phyloP scores from a whole-genome alignment of 2,329 filamentous ascomycete species.

The Alternaria hordeiaustralica region DNA sequence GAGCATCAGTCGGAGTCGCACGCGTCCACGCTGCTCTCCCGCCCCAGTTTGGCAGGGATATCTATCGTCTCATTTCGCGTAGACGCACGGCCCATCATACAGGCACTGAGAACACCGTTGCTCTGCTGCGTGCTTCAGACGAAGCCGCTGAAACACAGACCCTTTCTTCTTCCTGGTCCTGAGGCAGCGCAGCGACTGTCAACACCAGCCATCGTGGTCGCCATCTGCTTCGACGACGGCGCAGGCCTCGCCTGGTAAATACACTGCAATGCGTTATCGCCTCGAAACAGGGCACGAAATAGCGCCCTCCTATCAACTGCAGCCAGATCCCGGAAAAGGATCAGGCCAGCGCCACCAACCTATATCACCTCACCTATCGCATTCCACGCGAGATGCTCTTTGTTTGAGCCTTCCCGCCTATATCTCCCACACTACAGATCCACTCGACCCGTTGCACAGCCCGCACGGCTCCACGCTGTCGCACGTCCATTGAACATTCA shows the following conservation, averaged over 20 bases:
- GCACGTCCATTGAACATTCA: not conserved
- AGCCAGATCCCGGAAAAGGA: not conserved
- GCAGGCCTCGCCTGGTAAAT: not conserved
- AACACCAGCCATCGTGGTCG: not conserved
- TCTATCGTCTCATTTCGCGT: constrained; percentile 14
- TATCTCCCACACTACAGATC: not conserved
- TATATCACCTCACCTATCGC: not conserved
- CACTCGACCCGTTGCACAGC: not conserved
- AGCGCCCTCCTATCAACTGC: constrained; percentile 1
- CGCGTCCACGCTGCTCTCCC: not conserved
- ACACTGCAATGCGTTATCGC: constrained; percentile 2
- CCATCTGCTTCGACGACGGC: not conserved
- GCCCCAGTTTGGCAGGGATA: constrained; percentile 1
- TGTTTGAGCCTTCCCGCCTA: not conserved
- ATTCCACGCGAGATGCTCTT: not conserved
- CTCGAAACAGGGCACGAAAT: constrained; percentile 1
- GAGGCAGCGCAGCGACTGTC: constrained; percentile 1
- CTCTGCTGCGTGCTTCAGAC: not conserved
- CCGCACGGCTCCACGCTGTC: not conserved
- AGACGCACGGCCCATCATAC: constrained; percentile 6
- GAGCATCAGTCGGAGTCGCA: not conserved
- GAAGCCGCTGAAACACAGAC: constrained; percentile 12
- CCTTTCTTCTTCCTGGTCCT: constrained; percentile 6
- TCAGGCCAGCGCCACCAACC: constrained; percentile 8
- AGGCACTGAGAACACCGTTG: not conserved